These are phyloP conservation scores for Euphorbia celastroides DNA, from an alignment of 441 rosid genomes.

Conservation along the genomic window DNA sequence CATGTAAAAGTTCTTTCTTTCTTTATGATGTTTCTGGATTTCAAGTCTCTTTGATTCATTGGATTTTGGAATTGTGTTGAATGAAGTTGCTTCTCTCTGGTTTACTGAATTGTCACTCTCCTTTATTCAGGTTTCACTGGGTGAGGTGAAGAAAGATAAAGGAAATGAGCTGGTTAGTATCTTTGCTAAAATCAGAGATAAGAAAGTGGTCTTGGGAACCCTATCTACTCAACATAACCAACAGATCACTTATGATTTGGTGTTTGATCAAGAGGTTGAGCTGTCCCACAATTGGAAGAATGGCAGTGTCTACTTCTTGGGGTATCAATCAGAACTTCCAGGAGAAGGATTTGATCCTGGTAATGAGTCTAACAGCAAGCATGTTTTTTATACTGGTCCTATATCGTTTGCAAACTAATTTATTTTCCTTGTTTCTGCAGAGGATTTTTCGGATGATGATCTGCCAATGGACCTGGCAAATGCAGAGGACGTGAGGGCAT, in stretches of 20 bases:
- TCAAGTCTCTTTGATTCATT: background rate
- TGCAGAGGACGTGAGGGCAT: slow-evolving; percentile 2
- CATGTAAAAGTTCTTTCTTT: slow-evolving; percentile 49
- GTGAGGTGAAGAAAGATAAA: slow-evolving; percentile 47
- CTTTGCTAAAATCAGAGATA: slow-evolving; percentile 36
- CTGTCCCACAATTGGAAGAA: slow-evolving; percentile 66
- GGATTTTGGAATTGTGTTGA: background rate
- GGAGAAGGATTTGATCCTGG: slow-evolving; percentile 23
- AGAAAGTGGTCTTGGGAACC: slow-evolving; percentile 48
- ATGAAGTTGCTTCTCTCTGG: background rate
- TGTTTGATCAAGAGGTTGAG: slow-evolving; percentile 68
- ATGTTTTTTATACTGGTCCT: background rate
- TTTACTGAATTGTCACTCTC: background rate
- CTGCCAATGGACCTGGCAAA: slow-evolving; percentile 24
- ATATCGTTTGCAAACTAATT: background rate
- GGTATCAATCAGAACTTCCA: slow-evolving; percentile 36
- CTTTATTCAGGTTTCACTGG: slow-evolving; percentile 49
- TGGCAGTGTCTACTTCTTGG: slow-evolving; percentile 58
- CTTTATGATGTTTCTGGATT: background rate
- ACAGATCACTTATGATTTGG: slow-evolving; percentile 55
- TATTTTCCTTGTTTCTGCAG: slow-evolving; percentile 15
- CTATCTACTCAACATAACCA: slow-evolving; percentile 48
- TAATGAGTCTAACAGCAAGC: slow-evolving; percentile 25
- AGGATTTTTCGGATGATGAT: slow-evolving; percentile 33
- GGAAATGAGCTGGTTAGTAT: slow-evolving; percentile 42